A percentile compares a stretch with the other conserved stretches of the same genome.
Conservation (phyloP, 179 eudicot species). For the Silene noctiflora region DNA sequence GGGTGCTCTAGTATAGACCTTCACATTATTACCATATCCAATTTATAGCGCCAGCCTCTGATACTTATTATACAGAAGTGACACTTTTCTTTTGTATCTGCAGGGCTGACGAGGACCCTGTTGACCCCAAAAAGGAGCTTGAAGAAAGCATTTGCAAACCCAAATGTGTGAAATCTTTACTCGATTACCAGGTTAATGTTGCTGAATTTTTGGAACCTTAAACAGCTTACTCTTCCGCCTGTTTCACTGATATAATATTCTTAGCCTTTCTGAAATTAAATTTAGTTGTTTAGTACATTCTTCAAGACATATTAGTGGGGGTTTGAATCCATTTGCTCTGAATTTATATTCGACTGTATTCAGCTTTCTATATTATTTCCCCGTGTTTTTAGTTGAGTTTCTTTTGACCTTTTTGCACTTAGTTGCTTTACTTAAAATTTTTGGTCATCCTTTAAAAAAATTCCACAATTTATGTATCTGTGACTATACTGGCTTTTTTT, state of each 20-base stretch:
- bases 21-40: not conserved
- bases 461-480: no score
- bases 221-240: not conserved
- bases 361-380: no score
- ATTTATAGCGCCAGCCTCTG: not conserved
- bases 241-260: not conserved
- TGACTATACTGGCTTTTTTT: no score
- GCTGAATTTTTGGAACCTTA: slow-evolving; percentile 8
- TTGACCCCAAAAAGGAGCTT: slow-evolving; percentile 54
- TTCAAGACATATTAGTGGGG: not conserved
- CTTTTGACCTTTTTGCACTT: no score
- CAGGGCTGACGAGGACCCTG: slow-evolving; percentile 66
- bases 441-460: no score
- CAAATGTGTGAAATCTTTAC: slow-evolving; percentile 46
- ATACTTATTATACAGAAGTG: not conserved
- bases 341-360: not conserved
- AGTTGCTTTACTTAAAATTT: no score
- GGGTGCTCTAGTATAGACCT: not conserved
- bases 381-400: no score
- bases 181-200: slow-evolving; percentile 48
- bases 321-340: not conserved
- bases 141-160: slow-evolving; percentile 62
- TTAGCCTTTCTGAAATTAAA: not conserved
- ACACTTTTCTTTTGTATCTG: slow-evolving; percentile 10
- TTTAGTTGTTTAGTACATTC: not conserved